Conservation (phyloP, 2,329 filamentous ascomycete genomes). For the Claviceps humidiphila region DNA sequence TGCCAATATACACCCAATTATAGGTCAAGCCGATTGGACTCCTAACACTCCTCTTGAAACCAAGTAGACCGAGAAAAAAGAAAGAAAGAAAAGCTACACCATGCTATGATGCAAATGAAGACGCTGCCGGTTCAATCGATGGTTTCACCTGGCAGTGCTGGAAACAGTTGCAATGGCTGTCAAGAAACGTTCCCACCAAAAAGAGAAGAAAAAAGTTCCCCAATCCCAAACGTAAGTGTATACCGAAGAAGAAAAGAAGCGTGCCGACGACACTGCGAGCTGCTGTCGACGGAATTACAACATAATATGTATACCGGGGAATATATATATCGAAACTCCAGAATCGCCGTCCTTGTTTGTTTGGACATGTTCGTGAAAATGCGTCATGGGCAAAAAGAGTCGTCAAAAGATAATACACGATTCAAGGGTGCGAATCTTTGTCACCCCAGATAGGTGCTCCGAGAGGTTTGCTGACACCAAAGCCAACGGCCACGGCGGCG, state of each 20-base stretch:
- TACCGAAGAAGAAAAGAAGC: not conserved
- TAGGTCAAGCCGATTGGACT: not conserved
- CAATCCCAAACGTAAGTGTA: not conserved
- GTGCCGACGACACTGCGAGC: not conserved
- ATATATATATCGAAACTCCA: not conserved
- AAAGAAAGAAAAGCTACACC: constrained; percentile 1
- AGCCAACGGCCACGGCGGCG: constrained; percentile 40
- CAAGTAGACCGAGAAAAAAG: not conserved
- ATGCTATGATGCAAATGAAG: constrained; percentile 4
- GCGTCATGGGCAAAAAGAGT: not conserved
- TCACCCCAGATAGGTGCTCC: constrained; percentile 45
- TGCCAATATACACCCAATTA: not conserved
- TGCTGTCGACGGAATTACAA: constrained; percentile 3
- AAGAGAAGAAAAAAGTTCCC: not conserved
- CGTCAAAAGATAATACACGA: not conserved
- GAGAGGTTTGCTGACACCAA: constrained; percentile 48
- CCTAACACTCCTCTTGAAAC: not conserved
- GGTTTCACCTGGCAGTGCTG: not conserved
- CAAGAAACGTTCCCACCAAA: not conserved
- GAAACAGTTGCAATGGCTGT: not conserved
- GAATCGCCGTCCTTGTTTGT: not conserved
- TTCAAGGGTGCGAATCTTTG: constrained; percentile 1
- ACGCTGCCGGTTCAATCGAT: not conserved
- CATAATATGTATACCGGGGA: not conserved
- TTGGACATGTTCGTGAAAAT: constrained; percentile 11